phyloP scores from a whole-genome alignment of 768 basidiomycete genomes.

The Lyophyllum decastes region DNA sequence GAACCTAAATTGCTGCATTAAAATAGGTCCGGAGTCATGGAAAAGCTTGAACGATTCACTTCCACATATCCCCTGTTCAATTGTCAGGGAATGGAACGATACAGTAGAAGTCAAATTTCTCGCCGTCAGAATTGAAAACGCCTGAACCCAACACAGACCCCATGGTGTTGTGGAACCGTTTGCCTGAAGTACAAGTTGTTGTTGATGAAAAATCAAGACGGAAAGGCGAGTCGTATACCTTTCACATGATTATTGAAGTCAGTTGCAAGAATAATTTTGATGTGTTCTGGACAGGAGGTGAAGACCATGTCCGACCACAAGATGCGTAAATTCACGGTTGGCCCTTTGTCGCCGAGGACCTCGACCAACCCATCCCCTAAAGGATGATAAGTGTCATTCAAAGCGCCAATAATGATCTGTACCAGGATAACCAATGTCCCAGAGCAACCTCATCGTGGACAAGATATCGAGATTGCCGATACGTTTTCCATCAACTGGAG shows the following conservation, averaged over 20 bases:
- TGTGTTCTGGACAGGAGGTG: constrained; percentile 53
- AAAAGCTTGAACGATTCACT: constrained; percentile 21
- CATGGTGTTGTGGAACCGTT: constrained; percentile 44
- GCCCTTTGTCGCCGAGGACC: constrained; percentile 35
- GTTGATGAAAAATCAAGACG: neutral
- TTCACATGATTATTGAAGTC: constrained; percentile 63
- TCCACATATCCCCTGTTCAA: constrained; percentile 36
- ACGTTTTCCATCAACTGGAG: constrained; percentile 34
- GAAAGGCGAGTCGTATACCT: constrained; percentile 31
- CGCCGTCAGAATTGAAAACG: constrained; percentile 71
- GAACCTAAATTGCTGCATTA: constrained; percentile 36
- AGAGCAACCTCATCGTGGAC: constrained; percentile 33
- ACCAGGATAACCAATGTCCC: constrained; percentile 54
- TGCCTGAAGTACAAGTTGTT: constrained; percentile 27
- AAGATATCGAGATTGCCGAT: constrained; percentile 50
- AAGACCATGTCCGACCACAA: constrained; percentile 48
- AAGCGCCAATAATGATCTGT: neutral
- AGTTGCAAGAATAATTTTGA: constrained; percentile 57
- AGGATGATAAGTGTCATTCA: neutral
- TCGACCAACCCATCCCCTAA: constrained; percentile 46
- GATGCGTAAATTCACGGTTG: constrained; percentile 44
- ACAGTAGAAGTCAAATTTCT: constrained; percentile 2
- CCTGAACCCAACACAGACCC: constrained; percentile 58
- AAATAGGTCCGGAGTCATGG: neutral
- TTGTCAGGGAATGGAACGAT: neutral